Base-by-base conservation (phyloP, 805 yeast species). In the Wickerhamiella bombiphila region DNA sequence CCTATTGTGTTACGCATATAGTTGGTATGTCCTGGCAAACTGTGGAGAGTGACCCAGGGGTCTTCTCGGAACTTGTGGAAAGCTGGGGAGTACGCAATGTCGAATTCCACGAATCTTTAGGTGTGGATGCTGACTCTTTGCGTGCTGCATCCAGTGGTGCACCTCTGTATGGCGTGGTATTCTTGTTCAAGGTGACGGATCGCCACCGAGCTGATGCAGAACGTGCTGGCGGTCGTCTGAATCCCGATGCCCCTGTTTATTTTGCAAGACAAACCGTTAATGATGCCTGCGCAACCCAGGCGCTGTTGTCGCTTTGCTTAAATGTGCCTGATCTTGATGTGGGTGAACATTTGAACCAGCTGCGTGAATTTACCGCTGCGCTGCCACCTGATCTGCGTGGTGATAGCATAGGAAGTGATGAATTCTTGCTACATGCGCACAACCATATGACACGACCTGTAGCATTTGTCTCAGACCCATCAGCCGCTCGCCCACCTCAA, bases 231-330 rank as follows among this genome's bases (percentile, higher is more conserved):
- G 40, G 30, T 13, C 3, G 5, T 11, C 36, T 39, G 14, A 41
- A 16, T n/a, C 37, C 32, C 2, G 42, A 44, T 3, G 42, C 48
- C 28, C 45, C 53, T 8, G 60, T 76, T 1, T 74, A 71, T 51
- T 76, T 76, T 51, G 80, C 80, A 5, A 64, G 64, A 34, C 82
- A 76, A 50, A 69, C 69, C 20, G 71, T 74, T 38, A 73, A 71
- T 47, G 74, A 76, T 48, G 80, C 82, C 3, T 76, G 82, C 54
- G 82, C 77, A n/a, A 76, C 82, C 1, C 79, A 72, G 48, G 82
- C 81, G 0, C 75, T 76, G 17, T 58, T 76, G 40, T 71, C 74
- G 39, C 57, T 74, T 6, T 54, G 76, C 37, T 47, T 76, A 41
- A 72, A 71, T 48, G 58, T 62, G 37, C 49, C 48, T 1, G 58